Evolutionary conservation across 805 yeast species (phyloP).

Genomic region (Candida silvatica): DNA sequence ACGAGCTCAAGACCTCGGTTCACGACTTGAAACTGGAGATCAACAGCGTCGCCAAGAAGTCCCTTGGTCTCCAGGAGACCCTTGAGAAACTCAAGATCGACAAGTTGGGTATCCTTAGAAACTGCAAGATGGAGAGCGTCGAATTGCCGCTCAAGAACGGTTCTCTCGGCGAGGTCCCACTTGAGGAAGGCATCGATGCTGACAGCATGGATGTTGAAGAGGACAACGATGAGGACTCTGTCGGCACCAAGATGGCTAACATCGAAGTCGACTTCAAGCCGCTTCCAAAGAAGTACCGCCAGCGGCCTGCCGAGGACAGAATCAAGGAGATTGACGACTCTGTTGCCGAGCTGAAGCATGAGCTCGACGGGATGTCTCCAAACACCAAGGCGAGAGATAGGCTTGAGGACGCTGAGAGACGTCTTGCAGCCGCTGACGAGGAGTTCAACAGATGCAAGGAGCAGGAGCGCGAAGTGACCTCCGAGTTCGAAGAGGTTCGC

Average conservation of each 20-base stretch:
- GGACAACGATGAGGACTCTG: conserved; percentile 27
- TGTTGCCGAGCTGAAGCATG: conserved; percentile 26
- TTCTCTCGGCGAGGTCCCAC: conserved; percentile 49
- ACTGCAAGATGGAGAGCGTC: conserved; percentile 67
- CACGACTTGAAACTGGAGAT: conserved; percentile 25
- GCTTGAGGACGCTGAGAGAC: conserved; percentile 55
- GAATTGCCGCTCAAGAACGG: conserved; percentile 57
- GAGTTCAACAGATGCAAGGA: conserved; percentile 58
- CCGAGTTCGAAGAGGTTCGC: conserved; percentile 52
- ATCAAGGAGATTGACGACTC: conserved; percentile 22
- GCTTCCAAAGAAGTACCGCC: conserved; percentile 35
- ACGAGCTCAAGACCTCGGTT: conserved; percentile 22
- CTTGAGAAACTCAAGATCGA: conserved; percentile 46
- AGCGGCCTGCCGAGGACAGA: conserved; percentile 17
- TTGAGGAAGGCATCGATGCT: conserved; percentile 35
- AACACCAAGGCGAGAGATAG: conserved; percentile 75
- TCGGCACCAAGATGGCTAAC: neutral
- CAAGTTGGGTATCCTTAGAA: conserved; percentile 50
- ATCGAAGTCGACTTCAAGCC: conserved; percentile 38
- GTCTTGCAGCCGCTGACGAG: conserved; percentile 49
- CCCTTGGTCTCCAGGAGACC: conserved; percentile 40
- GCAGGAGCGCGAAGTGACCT: conserved; percentile 44
- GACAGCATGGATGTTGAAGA: conserved; percentile 27
- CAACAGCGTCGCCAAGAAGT: conserved; percentile 22
- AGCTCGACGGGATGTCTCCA: conserved; percentile 54